Conservation (phyloP, 2,329 filamentous ascomycete species). For the Talaromyces sp. region DNA sequence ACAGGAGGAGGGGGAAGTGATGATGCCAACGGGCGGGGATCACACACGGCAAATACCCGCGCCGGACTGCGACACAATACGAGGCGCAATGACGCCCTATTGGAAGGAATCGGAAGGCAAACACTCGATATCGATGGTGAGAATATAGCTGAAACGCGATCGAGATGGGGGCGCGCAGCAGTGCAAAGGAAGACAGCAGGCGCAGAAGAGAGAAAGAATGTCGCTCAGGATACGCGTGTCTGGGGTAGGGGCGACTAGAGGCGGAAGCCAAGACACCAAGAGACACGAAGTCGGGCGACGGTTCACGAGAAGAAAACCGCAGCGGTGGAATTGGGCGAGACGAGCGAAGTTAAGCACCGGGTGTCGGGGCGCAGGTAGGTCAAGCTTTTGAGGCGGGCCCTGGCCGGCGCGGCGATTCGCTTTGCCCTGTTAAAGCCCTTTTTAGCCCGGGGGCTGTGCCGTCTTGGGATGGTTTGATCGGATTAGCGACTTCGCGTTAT, state of each 20-base stretch:
- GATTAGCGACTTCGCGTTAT: not conserved
- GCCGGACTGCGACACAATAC: not conserved
- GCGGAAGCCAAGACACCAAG: not conserved
- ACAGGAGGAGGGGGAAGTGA: not conserved
- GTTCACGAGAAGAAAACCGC: not conserved
- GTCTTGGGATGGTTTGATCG: not conserved
- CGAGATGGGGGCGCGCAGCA: not conserved
- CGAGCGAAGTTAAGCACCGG: constrained; percentile 4
- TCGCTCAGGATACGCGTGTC: not conserved
- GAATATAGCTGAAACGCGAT: not conserved
- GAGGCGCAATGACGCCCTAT: not conserved
- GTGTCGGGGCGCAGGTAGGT: constrained; percentile 8
- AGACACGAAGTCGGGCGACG: not conserved
- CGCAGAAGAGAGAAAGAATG: not conserved
- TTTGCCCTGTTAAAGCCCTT: constrained; percentile 4
- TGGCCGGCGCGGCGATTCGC: constrained; percentile 2
- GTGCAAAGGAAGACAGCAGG: not conserved
- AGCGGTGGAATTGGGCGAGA: not conserved
- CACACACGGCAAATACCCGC: not conserved
- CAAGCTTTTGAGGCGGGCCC: constrained; percentile 13
- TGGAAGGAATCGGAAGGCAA: not conserved
- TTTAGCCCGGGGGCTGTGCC: constrained; percentile 2
- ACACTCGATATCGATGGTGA: not conserved
- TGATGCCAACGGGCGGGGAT: not conserved
- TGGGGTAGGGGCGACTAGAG: not conserved